Evolutionary conservation across 331 rosid species (phyloP), one percentile per base, ranked within the genome.

Genomic region (Acacia concinna): DNA sequence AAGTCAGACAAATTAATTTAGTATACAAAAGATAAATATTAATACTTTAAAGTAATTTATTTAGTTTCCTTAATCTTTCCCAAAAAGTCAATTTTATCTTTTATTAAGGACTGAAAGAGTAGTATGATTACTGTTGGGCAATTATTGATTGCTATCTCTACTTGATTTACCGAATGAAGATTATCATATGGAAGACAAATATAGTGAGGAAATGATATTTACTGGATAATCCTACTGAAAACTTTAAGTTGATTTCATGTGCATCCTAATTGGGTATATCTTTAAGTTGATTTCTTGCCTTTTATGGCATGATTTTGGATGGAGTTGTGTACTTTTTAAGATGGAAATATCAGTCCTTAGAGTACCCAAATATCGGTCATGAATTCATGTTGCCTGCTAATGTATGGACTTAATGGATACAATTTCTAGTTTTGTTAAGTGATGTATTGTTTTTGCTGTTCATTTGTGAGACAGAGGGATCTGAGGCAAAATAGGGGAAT

Each of bases 381-480:
- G 56, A 34, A 52, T 67, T 38, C 72, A 40, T 81, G 73, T 46
- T 75, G 64, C 64, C 71, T 51, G 79, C 76, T 74, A 17, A 21
- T 65, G 52, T 37, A 32, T 46, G 21, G 43, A n/a, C n/a, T n/a
- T 56, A 57, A 8, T 43, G 64, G 35, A 21, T 73, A 75, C 37
- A 31, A 30, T 21, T 21, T 35, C 43, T 63, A 44, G 3, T 34
- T 8, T 64, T 1, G 10, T 11, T 35, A 30, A 52, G 43, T 31
- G 51, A 78, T 78, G 43, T 59, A 52, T 51, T 15, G 32, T 46
- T n/a, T n/a, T n/a, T n/a, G n/a, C n/a, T 68, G 41, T 46, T 37
- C 51, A 68, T 68, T 72, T 67, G 68, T 76, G 56, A 77, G 60
- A 76, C 88, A 96, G 99, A 91, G 97, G 85, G 91, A 86, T 30